These are phyloP conservation scores for Cercospora sojina DNA, from an alignment of 2,329 filamentous ascomycete genomes.

Conservation along the genomic window DNA sequence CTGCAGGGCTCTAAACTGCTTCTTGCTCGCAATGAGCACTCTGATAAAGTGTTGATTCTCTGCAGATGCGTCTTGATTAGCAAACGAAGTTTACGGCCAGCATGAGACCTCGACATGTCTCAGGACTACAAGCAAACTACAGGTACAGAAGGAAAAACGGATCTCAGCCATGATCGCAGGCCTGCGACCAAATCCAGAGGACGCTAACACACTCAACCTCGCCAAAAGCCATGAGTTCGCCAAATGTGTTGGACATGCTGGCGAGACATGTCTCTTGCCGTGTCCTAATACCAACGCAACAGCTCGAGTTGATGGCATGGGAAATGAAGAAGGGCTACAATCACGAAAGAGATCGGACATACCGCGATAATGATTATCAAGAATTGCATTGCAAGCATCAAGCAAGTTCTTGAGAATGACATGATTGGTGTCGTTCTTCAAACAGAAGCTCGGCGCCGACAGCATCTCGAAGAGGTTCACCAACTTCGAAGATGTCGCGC, in stretches of 20 bases:
- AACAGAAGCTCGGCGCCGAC: constrained; percentile 86
- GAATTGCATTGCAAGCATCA: constrained; percentile 82
- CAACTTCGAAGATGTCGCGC: constrained; percentile 73
- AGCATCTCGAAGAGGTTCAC: constrained; percentile 87
- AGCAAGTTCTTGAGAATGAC: constrained; percentile 74
- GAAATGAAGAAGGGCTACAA: neutral
- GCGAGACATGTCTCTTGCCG: neutral
- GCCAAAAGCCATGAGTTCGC: neutral
- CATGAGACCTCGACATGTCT: neutral
- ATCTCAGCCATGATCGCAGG: neutral
- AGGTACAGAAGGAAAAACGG: neutral
- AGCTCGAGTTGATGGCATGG: neutral
- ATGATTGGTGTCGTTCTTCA: constrained; percentile 92
- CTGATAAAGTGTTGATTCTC: constrained; percentile 81
- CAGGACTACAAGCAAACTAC: neutral
- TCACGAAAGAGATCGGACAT: constrained; percentile 5
- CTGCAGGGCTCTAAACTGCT: constrained; percentile 78
- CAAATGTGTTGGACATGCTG: neutral
- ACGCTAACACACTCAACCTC: neutral
- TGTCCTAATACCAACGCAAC: neutral
- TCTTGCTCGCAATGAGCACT: constrained; percentile 73
- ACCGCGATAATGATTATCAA: constrained; percentile 69
- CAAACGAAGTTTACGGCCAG: neutral
- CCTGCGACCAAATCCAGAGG: neutral
- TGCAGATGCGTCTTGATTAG: constrained; percentile 37